Evolutionary conservation across 768 basidiomycete species (phyloP), one percentile per base, ranked within the genome.

Genomic region (Hypholoma sublateritium): DNA sequence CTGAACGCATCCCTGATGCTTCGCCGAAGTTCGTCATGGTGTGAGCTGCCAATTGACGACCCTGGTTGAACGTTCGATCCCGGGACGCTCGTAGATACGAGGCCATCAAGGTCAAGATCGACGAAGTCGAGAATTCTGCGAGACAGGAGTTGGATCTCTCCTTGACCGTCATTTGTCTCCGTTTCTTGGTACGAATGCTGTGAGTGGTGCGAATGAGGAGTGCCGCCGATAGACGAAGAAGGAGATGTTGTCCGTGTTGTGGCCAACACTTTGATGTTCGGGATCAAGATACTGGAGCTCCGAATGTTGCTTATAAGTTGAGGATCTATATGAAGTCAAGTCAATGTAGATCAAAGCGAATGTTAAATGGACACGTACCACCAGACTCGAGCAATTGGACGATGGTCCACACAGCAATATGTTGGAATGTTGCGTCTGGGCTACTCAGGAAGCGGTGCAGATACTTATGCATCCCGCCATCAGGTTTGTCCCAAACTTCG

Each of bases 351-450:
- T 4, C 21, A 45, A 50, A 22, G 45, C 25, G 43, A 14, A n/a
- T 24, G 28, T 22, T 45, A 21, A 7, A 17, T 1, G 37, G 4
- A 16, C 1, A 62, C 77, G 42, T 62, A 91, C 90, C 92, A 59
- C 93, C 91, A n/a, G 96, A 96, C 70, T 99, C 97, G 24, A 99
- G 80, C 19, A 99, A 76, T 69, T 99, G 97, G 22, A 98, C 95
- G 62, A 98, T 95, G 0, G 97, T 98, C 97, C 97, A 99, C 43
- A 99, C 95, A 34, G 97, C 97, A 60, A 98, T 99, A 69, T 99
- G 97, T 71, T 98, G 95, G 88, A 99, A 99, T 0, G 97, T 99
- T 13, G 93, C 89, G 67, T 99, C 97, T 5, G 90, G 78, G 67
- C 92, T 95, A 41, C 86, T 92, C 64, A 99, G 74, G 85, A 99